Base-by-base conservation (phyloP, 805 yeast genomes). In the Cyberlindnera sargentensis region DNA sequence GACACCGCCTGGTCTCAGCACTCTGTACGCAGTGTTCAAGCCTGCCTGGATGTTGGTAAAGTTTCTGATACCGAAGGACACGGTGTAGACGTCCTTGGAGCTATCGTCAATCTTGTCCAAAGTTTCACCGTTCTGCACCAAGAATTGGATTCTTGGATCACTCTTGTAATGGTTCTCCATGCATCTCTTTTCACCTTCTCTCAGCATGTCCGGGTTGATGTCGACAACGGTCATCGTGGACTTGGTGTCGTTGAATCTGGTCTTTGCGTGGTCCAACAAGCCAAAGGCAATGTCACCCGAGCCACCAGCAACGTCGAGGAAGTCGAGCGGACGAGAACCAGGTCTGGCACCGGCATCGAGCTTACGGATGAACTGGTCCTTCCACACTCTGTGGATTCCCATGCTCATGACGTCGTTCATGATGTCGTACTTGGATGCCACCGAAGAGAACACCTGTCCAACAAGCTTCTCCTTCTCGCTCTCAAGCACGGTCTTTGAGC, bases 331-430 rank as follows among this genome's bases (percentile, higher is more conserved):
- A 51, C 82, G 76, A 10, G 79, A 76, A 37, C 91, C 95, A 5
- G 95, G 91, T 59, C 98, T 76, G 70, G 79, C 80, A 31, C 99
- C 99, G 36, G 97, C 95, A 60, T 93, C 96, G 44, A 93, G 70
- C 52, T 86, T 79, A 54, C 80, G 74, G 56, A 93, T 89, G 61
- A 93, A 84, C 60, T 90, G 95, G 58, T 77, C 79, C 61, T 93
- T 93, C 99, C 99, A 93, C 37, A 91, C 69, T 56, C 99, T 75
- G 63, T 93, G 99, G 39, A 93, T 75, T 35, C 99, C 99, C 62
- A 90, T 63, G 6, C 96, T 87, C 99, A 93, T 93, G 36, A 88
- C 95, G 66, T 93, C 99, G 68, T 93, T 93, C 99, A 93, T 93
- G 41, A 88, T 72, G 67, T 93, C 99, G 64, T 93, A 93, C 44